Evolutionary conservation across 106 monocot genomes (phyloP), one percentile per base, ranked within the genome.

Genomic region (Alisma plantagoaquatica): DNA sequence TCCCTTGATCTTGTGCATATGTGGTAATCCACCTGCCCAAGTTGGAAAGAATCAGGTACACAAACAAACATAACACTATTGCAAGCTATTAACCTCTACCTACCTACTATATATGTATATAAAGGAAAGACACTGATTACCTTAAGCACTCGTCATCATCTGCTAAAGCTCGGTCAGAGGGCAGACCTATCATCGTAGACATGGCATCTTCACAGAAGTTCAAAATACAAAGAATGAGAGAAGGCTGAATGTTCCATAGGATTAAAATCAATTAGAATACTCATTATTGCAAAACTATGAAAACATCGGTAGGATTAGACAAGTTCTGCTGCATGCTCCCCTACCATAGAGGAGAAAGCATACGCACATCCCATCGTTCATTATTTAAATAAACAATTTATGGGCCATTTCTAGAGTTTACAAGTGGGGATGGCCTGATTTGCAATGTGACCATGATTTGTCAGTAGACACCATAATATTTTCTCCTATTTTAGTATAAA

Each of bases 71-170:
- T 17, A 21, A 2, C 14, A 10, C 2, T 2, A 8, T 35, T 19
- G 27, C 18, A 41, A 4, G 57, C 1, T 14, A 8, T 19, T 2
- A 64, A 25, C 2, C 33, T n/a, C 4, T 1, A 51, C 33, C 28
- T 26, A 12, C 22, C 6, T 26, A 49, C 12, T 23, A 49, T 3
- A 10, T 31, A n/a, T 18, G 49, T 10, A 46, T 56, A 18, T 21
- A 16, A 31, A 47, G 31, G 22, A 4, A 2, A 33, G 47, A 31
- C 14, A 10, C 46, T n/a, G 60, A 29, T 56, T 23, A 93, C 92
- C 87, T 81, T 61, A 78, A 76, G 50, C 94, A 88, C 46, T 94
- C 88, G 27, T 80, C 70, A 60, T 94, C 94, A 46, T 94, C 88
- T 0, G 59, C 77, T 27, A 94, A 73, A 48, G 84, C 80, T 20